phyloP scores from a whole-genome alignment of 306 rosid genomes.

The Cicer chorassanicum region DNA sequence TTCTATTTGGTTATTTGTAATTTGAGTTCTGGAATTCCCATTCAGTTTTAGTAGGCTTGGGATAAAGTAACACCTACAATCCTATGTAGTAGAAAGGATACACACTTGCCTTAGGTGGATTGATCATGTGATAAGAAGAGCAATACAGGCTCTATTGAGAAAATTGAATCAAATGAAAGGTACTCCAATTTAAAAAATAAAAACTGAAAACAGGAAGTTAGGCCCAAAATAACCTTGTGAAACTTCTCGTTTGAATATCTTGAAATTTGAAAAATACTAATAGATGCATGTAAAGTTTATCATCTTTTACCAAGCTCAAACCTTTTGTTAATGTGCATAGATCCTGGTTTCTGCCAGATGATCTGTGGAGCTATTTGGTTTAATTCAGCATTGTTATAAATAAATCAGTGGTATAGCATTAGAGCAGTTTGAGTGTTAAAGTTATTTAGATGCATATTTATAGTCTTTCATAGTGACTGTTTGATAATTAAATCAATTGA shows the following conservation, averaged over 20 bases:
- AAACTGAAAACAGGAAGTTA: too few species aligned
- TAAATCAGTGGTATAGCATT: constrained; percentile 17
- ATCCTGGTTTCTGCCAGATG: constrained; percentile 7
- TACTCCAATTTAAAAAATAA: background rate
- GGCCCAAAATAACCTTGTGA: too few species aligned
- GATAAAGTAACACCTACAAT: too few species aligned
- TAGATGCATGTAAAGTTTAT: too few species aligned
- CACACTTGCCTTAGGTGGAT: background rate
- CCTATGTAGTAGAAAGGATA: background rate
- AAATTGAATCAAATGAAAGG: background rate
- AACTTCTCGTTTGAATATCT: too few species aligned
- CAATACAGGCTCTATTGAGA: constrained; percentile 7
- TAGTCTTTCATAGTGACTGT: constrained; percentile 34
- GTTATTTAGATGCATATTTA: constrained; percentile 19
- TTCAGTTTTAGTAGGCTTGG: too few species aligned
- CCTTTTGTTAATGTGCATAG: background rate
- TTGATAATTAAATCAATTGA: constrained; percentile 22
- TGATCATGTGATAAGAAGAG: constrained; percentile 5
- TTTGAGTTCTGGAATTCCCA: background rate
- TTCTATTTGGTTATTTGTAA: background rate
- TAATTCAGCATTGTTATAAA: constrained; percentile 1
- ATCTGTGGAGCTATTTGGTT: constrained; percentile 32
- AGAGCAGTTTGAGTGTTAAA: constrained; percentile 10
- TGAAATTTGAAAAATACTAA: too few species aligned
- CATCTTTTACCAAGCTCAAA: too few species aligned